Percentiles rank a stretch among this genome's conserved stretches.
Evolutionary conservation across 1,284 basidiomycete genomes (phyloP).

Genomic region (Agroathelia rolfsii): DNA sequence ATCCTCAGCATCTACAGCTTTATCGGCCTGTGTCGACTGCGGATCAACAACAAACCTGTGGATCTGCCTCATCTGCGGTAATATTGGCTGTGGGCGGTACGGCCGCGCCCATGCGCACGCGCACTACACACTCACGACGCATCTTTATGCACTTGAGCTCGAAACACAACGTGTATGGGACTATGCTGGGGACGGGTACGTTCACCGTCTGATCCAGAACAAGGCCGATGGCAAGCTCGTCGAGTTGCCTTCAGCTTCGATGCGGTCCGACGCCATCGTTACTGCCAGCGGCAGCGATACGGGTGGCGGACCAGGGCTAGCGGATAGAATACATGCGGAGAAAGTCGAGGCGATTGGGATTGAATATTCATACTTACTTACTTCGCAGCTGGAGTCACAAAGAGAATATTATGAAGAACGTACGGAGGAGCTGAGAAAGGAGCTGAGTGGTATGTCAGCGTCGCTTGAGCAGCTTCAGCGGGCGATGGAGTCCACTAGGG

Average conservation of each 20-base stretch:
- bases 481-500: conserved; percentile 40
- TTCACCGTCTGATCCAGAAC: conserved; percentile 94
- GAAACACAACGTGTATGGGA: conserved; percentile 99
- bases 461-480: conserved; percentile 43
- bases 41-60: conserved; percentile 76
- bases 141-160: conserved; percentile 86
- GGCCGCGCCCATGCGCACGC: conserved; percentile 84
- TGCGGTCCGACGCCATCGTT: no score
- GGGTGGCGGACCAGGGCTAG: conserved; percentile 54
- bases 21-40: conserved; percentile 67
- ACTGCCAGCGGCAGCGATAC: conserved; percentile 35
- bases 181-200: conserved; percentile 93
- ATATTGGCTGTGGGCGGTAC: conserved; percentile 89
- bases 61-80: conserved; percentile 94
- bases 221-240: conserved; percentile 94
- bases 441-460: conserved; percentile 38
- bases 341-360: conserved; percentile 96
- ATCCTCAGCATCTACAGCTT: conserved; percentile 32
- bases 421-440: conserved; percentile 41
- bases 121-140: conserved; percentile 81
- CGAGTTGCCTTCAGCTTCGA: conserved; percentile 84
- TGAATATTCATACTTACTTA: conserved; percentile 91
- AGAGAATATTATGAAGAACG: conserved; percentile 82
- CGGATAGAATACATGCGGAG: conserved; percentile 65
- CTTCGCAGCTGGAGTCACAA: conserved; percentile 90